Evolutionary conservation across 352 stramenopile species (phyloP).

Genomic region (Blastocystis sp.): DNA sequence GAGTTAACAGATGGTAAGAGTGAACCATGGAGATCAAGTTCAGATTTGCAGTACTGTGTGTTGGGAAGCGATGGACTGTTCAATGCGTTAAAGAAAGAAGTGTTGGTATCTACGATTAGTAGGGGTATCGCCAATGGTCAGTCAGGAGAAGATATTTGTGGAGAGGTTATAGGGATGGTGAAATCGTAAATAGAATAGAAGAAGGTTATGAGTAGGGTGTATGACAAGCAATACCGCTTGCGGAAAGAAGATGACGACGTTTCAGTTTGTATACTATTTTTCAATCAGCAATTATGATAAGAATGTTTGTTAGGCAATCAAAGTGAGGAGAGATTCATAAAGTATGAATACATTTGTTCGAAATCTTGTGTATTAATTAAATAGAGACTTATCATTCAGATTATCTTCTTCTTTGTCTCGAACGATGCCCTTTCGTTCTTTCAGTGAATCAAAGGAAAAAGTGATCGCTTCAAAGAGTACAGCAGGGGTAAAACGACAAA

Average conservation of each 20-base stretch:
- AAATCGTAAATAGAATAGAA: neutral
- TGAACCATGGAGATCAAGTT: neutral
- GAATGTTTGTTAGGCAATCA: neutral
- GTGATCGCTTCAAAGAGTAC: conserved; percentile 61
- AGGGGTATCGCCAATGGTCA: neutral
- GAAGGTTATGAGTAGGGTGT: neutral
- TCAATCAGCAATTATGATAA: conserved; percentile 9
- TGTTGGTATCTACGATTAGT: neutral
- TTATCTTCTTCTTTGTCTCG: neutral
- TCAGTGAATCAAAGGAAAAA: conserved; percentile 13
- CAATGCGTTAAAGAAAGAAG: neutral
- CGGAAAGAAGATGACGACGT: neutral
- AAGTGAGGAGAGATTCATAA: neutral
- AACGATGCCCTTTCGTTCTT: neutral
- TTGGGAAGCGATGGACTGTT: conserved; percentile 14
- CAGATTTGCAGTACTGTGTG: neutral
- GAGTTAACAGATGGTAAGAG: neutral
- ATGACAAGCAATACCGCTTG: neutral
- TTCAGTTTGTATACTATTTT: conserved; percentile 27
- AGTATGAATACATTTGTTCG: neutral
- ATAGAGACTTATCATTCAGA: neutral
- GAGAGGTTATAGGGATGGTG: neutral
- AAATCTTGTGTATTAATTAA: neutral
- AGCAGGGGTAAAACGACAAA: conserved; percentile 3
- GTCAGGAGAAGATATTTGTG: neutral